phyloP scores from a whole-genome alignment of 352 stramenopile species.

The Phytophthora fragariaefolia region DNA sequence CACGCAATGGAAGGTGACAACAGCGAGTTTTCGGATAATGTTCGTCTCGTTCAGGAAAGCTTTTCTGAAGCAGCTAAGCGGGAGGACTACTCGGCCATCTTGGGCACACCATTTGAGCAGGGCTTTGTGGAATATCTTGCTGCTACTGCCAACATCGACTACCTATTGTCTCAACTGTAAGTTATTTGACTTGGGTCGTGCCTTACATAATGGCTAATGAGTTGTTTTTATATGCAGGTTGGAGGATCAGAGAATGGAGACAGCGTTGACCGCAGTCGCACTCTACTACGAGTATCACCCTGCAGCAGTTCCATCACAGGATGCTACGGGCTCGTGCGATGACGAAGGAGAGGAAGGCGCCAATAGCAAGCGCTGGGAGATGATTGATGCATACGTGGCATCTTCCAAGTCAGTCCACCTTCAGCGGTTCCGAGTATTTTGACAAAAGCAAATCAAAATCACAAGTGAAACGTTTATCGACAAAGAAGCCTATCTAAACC shows the following conservation, averaged over 20 bases:
- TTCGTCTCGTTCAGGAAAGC: slow-evolving; percentile 45
- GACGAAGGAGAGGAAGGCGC: background rate
- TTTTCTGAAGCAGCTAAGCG: slow-evolving; percentile 48
- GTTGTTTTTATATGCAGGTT: slow-evolving; percentile 33
- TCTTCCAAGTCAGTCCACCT: slow-evolving; percentile 27
- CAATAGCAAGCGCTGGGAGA: slow-evolving; percentile 23
- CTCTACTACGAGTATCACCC: slow-evolving; percentile 52
- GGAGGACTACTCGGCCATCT: slow-evolving; percentile 28
- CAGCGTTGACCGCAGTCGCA: slow-evolving; percentile 41
- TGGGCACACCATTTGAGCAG: slow-evolving; percentile 49
- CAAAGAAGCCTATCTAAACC: slow-evolving; percentile 13
- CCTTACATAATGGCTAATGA: slow-evolving; percentile 2
- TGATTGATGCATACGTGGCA: slow-evolving; percentile 29
- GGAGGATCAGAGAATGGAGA: slow-evolving; percentile 47
- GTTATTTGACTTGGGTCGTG: background rate
- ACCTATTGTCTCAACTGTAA: slow-evolving; percentile 39
- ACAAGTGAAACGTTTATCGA: slow-evolving; percentile 5
- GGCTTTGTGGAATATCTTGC: slow-evolving; percentile 60
- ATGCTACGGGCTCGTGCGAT: background rate
- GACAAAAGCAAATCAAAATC: slow-evolving; percentile 17
- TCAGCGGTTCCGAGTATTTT: slow-evolving; percentile 22
- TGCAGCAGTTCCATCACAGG: slow-evolving; percentile 1
- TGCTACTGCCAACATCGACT: slow-evolving; percentile 43
- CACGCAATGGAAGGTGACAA: slow-evolving; percentile 8
- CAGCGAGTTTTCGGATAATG: slow-evolving; percentile 40